Conservation (phyloP, 2,329 filamentous ascomycete genomes). For the Aschersonia sp. region DNA sequence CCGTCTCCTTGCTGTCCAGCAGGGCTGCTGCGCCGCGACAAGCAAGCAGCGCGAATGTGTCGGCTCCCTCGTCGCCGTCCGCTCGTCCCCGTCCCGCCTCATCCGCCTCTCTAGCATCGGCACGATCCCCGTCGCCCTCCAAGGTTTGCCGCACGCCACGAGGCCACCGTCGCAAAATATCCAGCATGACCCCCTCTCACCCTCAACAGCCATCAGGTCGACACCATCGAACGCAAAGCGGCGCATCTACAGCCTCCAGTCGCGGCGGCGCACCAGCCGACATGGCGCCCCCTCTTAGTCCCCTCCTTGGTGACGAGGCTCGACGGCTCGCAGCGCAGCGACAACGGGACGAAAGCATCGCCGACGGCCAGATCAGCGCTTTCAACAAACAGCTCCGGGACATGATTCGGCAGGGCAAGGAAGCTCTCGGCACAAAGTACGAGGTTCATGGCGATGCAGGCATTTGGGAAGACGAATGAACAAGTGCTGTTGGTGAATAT, state of each 20-base stretch:
- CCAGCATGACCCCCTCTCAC: constrained; percentile 2
- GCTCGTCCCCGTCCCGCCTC: constrained; percentile 12
- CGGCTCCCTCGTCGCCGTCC: constrained; percentile 2
- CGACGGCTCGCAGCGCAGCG: constrained; percentile 59
- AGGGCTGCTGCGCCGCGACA: not conserved
- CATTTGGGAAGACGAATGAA: constrained; percentile 17
- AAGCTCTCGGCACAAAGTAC: constrained; percentile 65
- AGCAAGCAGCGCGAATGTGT: constrained; percentile 21
- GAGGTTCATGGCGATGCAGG: constrained; percentile 42
- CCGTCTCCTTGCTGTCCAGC: constrained; percentile 14
- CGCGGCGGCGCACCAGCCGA: constrained; percentile 6
- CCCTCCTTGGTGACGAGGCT: constrained; percentile 49
- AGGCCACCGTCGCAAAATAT: constrained; percentile 6
- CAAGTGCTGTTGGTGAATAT: not conserved
- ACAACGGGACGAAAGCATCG: constrained; percentile 58
- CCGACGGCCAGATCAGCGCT: constrained; percentile 64
- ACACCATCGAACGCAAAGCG: constrained; percentile 28
- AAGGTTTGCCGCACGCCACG: constrained; percentile 5
- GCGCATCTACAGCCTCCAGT: constrained; percentile 26
- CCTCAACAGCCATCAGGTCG: constrained; percentile 3
- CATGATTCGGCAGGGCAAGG: constrained; percentile 80
- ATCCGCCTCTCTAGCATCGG: constrained; percentile 16
- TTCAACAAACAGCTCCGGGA: constrained; percentile 69
- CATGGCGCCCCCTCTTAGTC: constrained; percentile 20
- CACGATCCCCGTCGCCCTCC: constrained; percentile 13